Conservation (phyloP, 257 asterid genomes). For the Cordia subcordata region DNA sequence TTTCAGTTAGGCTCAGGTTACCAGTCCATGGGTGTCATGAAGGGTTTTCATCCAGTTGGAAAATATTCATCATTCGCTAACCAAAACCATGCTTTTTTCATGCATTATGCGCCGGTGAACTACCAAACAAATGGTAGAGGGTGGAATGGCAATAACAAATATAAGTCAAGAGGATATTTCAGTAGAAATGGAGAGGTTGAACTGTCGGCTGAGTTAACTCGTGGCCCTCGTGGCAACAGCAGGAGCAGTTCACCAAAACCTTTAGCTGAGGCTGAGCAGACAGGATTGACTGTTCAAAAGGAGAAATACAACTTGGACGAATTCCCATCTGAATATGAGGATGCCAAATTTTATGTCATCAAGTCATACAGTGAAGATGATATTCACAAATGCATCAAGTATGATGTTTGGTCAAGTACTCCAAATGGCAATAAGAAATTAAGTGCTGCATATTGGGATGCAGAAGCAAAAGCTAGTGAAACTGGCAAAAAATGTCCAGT, state of each 20-base stretch:
- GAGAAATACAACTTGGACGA: constrained; percentile 50
- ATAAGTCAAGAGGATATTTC: constrained; percentile 35
- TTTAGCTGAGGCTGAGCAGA: constrained; percentile 38
- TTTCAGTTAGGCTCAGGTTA: constrained; percentile 54
- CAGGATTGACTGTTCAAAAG: constrained; percentile 28
- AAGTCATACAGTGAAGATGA: constrained; percentile 85
- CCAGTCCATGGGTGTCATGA: constrained; percentile 36
- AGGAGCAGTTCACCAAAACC: constrained; percentile 25
- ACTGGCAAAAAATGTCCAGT: constrained; percentile 49
- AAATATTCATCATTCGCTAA: constrained; percentile 35
- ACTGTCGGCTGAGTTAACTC: constrained; percentile 50
- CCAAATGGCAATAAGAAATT: constrained; percentile 72
- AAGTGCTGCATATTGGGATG: constrained; percentile 53
- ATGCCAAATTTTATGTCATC: constrained; percentile 72
- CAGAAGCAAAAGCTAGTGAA: constrained; percentile 44
- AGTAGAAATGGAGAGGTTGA: constrained; percentile 50
- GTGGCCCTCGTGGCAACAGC: constrained; percentile 72
- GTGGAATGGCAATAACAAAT: constrained; percentile 47
- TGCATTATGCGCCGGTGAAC: constrained; percentile 38
- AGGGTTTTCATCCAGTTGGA: constrained; percentile 41
- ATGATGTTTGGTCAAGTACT: constrained; percentile 91
- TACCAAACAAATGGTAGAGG: constrained; percentile 36
- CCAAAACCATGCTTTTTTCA: constrained; percentile 35
- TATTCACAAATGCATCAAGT: constrained; percentile 73
- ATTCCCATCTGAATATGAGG: constrained; percentile 47